Base-by-base conservation (phyloP, 2,329 filamentous ascomycete species). In the Cyphellophora attinorum region DNA sequence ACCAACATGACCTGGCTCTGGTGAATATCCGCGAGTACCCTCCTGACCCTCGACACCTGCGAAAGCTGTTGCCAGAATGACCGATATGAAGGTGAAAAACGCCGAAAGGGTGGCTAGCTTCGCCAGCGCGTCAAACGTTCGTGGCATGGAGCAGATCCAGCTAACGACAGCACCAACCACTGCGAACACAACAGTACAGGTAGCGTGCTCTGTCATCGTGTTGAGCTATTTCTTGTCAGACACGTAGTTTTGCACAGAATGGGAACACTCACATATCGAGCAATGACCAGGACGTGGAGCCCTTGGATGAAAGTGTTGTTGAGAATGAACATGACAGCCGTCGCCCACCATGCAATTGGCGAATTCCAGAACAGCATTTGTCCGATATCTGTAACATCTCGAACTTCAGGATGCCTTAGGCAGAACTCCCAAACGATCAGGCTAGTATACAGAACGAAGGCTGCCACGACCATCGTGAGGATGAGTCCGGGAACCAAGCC, bases 341-440 rank as follows among this genome's bases (percentile, higher is more conserved):
- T 79, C 36, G 69, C 61, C 50, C 67, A 77, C 65, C 75, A 79
- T 2, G 70, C 76, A 74, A 80, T 84, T 40, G 72, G 76, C 57
- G 84, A 78, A 45, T 81, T 79, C 79, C 81, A 93, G 61, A 93
- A 94, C 14, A 95, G 74, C 72, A 88, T 88, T 58, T 94, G 85
- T n/a, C 86, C 88, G 53, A 95, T 83, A 55, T 95, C 88, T 55
- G 86, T 94, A 11, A 94, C 84, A 62, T 95, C 88, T 48, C 85
- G 79, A 40, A 93, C 79, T 56, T 95, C 85, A 1, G 88, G 88
- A 53, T 95, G 85, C 31, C 85, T 76, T 38, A 95, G 63, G 55
- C 88, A 95, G 52, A 94, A 94, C 56, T 88, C 77, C 74, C 75
- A 79, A 31, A 76, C 62, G 27, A 74, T 68, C 34, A 84, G 59